These are phyloP conservation scores for Datura wrightii DNA, from an alignment of 257 asterid species.

Conservation along the genomic window DNA sequence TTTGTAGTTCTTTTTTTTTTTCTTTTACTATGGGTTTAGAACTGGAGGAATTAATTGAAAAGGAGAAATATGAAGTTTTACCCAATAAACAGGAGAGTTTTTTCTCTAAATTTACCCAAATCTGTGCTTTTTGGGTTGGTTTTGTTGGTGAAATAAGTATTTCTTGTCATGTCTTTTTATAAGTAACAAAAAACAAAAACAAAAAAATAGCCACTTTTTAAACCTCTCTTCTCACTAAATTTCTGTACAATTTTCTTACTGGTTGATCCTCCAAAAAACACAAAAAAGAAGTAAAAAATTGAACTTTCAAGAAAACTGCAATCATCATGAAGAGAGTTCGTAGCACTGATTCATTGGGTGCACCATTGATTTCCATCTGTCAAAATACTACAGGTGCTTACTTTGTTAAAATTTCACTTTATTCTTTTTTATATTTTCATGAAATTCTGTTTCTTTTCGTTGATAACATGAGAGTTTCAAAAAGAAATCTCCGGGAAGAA, in stretches of 20 bases:
- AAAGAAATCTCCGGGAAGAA: too few relatives aligned
- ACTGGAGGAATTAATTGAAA: conserved; percentile 48
- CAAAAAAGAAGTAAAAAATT: neutral
- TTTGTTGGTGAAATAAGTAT: conserved; percentile 46
- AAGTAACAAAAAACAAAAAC: neutral
- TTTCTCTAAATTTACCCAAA: conserved; percentile 40
- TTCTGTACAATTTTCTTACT: conserved; percentile 16
- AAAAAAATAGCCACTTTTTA: neutral
- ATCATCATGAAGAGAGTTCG: conserved; percentile 81
- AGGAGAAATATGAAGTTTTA: conserved; percentile 49
- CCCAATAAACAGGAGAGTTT: conserved; percentile 52
- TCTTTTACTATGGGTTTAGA: conserved; percentile 52
- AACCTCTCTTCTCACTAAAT: conserved; percentile 25
- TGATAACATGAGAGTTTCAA: conserved; percentile 24
- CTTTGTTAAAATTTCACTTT: neutral
- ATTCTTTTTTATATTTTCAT: conserved; percentile 34
- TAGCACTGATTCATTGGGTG: conserved; percentile 80
- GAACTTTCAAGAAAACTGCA: neutral
- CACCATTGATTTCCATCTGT: conserved; percentile 72
- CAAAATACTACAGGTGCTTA: conserved; percentile 83
- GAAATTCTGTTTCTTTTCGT: neutral
- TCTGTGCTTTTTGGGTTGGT: conserved; percentile 66
- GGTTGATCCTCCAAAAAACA: neutral
- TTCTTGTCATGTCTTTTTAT: conserved; percentile 39
- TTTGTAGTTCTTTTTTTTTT: neutral